phyloP scores from a whole-genome alignment of 208 protist species.

The Leishmania lainsoni region DNA sequence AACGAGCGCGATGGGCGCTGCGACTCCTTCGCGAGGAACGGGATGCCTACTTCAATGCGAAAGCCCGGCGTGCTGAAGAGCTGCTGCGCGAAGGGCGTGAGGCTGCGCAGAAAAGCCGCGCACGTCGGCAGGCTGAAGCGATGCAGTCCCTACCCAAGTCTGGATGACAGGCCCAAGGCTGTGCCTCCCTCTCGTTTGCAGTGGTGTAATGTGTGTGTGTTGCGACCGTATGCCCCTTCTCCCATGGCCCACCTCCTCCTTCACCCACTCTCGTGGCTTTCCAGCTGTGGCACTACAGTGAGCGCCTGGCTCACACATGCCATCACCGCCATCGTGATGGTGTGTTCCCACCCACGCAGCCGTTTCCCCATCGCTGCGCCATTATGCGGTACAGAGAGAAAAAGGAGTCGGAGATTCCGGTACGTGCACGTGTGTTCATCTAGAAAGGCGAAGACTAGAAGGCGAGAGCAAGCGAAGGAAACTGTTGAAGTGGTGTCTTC shows the following conservation, averaged over 20 bases:
- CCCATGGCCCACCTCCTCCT: neutral
- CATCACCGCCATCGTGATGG: neutral
- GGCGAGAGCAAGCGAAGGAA: neutral
- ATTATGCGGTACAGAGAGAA: neutral
- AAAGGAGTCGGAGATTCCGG: neutral
- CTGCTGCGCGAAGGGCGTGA: conserved; percentile 27
- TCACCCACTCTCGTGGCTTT: neutral
- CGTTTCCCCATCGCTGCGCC: neutral
- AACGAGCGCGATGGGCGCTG: conserved; percentile 20
- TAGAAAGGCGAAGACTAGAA: neutral
- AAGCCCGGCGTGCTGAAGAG: conserved; percentile 21
- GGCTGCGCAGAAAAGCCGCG: conserved; percentile 11
- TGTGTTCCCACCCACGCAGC: neutral
- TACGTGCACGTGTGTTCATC: neutral
- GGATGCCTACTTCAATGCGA: conserved; percentile 28
- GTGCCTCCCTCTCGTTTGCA: neutral
- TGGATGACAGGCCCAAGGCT: neutral
- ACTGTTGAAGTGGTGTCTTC: neutral
- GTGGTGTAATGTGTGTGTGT: neutral
- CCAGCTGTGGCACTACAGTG: neutral
- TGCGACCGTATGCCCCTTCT: neutral
- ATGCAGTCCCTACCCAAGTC: neutral
- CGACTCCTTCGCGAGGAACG: conserved; percentile 25
- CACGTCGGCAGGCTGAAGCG: conserved; percentile 8
- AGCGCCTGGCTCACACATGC: neutral